phyloP scores from a whole-genome alignment of 441 rosid species.

The Sinapis alba region DNA sequence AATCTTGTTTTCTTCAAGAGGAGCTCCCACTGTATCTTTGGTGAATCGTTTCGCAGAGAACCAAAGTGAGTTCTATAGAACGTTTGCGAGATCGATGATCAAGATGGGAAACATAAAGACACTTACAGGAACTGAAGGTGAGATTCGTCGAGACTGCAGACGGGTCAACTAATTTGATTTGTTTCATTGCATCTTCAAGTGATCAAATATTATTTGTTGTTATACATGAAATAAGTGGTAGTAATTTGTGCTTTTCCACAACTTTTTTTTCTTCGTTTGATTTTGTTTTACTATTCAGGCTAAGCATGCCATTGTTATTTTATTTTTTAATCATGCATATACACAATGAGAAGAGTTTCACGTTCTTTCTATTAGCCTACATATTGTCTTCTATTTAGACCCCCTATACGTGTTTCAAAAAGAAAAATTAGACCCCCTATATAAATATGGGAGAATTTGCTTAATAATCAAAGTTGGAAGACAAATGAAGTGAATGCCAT shows the following conservation, averaged over 20 bases:
- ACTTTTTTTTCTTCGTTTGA: neutral
- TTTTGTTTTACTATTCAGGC: neutral
- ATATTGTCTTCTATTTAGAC: neutral
- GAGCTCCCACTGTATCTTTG: conserved; percentile 45
- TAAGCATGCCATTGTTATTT: neutral
- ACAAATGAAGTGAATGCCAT: too few species aligned
- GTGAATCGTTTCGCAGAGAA: conserved; percentile 47
- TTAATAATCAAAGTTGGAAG: too few species aligned
- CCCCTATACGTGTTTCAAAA: too few species aligned
- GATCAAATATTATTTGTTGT: neutral
- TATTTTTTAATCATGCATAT: neutral
- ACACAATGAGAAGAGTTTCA: neutral
- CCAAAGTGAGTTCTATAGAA: conserved; percentile 38
- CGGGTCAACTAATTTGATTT: conserved; percentile 38
- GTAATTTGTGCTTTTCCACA: neutral
- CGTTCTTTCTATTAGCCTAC: neutral
- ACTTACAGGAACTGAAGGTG: conserved; percentile 50
- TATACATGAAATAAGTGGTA: conserved; percentile 5
- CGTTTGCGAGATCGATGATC: conserved; percentile 54
- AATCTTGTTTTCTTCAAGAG: conserved; percentile 46
- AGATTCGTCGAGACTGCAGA: conserved; percentile 59
- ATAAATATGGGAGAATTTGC: too few species aligned
- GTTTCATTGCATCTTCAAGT: neutral
- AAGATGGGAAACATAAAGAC: conserved; percentile 58
- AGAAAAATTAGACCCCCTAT: too few species aligned